Evolutionary conservation across 495 filamentous ascomycete genomes (phyloP), one percentile per base, ranked within the genome.

Genomic region (Penicillium mononematosum): DNA sequence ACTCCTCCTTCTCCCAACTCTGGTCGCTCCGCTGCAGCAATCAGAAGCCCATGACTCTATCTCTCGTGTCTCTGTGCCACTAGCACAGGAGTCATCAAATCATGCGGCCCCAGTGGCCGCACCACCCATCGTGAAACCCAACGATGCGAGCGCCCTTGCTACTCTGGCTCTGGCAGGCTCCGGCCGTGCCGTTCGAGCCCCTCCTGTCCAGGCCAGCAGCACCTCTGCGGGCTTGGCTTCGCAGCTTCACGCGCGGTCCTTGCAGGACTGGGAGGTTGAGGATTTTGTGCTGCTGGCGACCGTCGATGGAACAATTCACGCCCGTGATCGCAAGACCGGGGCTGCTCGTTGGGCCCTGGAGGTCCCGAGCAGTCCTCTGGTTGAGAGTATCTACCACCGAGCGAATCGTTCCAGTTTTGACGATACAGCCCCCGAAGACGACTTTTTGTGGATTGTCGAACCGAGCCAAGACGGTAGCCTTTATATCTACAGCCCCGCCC

Each of bases 241-340:
- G 84, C 87, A 85, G 83, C 85, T 83, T 69, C 76, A 83, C 84
- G 92, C 92, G 91, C 92, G 92, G 84, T 92, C 86, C 75, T 75
- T 98, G 82, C 88, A 95, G 83, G 94, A 97, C 70, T 98, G 92
- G 92, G 90, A 96, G 85, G 92, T 96, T 76, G 93, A 98, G 88
- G 92, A 98, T 78, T 95, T 97, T 85, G 89, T 98, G 72, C 88
- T 98, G 79, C 78, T 98, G 88, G 92, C 95, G 88, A 98, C 95
- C 83, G 88, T 98, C 80, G 91, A 98, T 79, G 94, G 94, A 78
- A 89, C 88, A 59, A 84, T 98, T 71, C 89, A 96, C 80, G 94
- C 95, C 67, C 84, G 86, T 75, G 91, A 97, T 77, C 83, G 94
- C 62, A 89, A 88, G 69, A 92, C 85, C 56, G 94, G 94, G 49